Conservation (phyloP, 805 yeast species). For the Cyberlindnera meyerae region DNA sequence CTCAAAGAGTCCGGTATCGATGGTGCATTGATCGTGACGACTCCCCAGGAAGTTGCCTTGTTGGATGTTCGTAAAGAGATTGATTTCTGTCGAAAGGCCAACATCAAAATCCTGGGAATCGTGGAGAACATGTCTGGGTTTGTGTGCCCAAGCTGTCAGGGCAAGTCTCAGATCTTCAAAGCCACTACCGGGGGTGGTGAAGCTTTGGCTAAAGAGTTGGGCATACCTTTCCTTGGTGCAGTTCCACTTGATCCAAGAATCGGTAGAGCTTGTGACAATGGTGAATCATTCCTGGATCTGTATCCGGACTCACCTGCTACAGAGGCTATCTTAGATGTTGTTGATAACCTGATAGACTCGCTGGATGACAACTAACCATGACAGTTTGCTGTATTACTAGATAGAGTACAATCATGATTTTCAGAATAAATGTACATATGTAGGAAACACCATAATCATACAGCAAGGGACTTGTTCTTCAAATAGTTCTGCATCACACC, state of each 20-base stretch:
- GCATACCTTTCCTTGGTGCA: slow-evolving; percentile 76
- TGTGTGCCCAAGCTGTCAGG: slow-evolving; percentile 92
- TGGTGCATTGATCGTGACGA: slow-evolving; percentile 78
- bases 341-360: slow-evolving; percentile 60
- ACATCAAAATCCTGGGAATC: slow-evolving; percentile 76
- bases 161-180: slow-evolving; percentile 82
- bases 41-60: slow-evolving; percentile 84
- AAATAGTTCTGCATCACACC: slow-evolving; percentile 9
- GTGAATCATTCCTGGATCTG: slow-evolving; percentile 75
- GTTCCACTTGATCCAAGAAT: slow-evolving; percentile 96
- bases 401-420: no score
- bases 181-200: slow-evolving; percentile 98
- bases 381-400: no score
- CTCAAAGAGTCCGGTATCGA: slow-evolving; percentile 88
- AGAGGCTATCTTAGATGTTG: slow-evolving; percentile 77
- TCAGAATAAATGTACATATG: no score
- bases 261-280: slow-evolving; percentile 82
- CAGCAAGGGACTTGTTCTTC: slow-evolving; percentile 9
- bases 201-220: slow-evolving; percentile 72
- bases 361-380: slow-evolving; percentile 35
- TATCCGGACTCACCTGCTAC: slow-evolving; percentile 94
- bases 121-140: slow-evolving; percentile 99
- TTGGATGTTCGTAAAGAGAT: slow-evolving; percentile 94
- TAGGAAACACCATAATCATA: no score
- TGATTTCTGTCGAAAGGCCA: slow-evolving; percentile 90